Base-by-base conservation (phyloP, 1,284 basidiomycete genomes). In the Marasmius tenuissimus region DNA sequence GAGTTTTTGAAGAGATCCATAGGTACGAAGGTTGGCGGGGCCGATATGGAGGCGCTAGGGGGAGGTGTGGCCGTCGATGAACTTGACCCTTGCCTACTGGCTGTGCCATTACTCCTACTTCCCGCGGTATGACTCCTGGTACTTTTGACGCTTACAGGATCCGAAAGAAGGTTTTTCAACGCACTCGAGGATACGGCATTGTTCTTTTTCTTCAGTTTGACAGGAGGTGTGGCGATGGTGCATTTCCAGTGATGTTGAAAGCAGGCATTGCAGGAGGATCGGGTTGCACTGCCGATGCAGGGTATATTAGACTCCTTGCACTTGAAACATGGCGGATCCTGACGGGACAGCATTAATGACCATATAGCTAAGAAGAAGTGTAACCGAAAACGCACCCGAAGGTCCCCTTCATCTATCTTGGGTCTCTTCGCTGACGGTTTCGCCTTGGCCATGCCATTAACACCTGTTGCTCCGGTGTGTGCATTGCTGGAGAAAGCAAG, bases 221-320 rank as follows among this genome's bases (percentile, higher is more conserved):
- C 34, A 37, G 27, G 16, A 9, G 52, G 52, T 12, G 52, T 33
- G 33, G 10, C 14, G n/a, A 35, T 35, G 12, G 52, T 35, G 34
- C 52, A 54, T 54, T 54, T 54, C 52, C 52, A 54, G 37, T 54
- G 52, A 54, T 37, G 52, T 37, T 18, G 34, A 38, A 54, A 54
- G 52, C 52, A 54, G n/a, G 33, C 34, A 16, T 38, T 34, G 35
- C 52, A 54, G 27, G 52, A 54, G 16, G 52, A 37, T 37, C 52
- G 52, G 18, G 34, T 37, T 35, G 4, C 14, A 54, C 9, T 37
- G 33, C 52, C 52, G 20, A 54, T 37, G 35, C 52, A 54, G n/a
- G 52, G 52, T 37, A 54, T 54, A 37, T 38, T 35, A 10, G 37
- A n/a, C 20, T 54, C 52, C 20, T 35, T 54, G 34, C 52, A 54